Base-by-base conservation (phyloP, 2,329 filamentous ascomycete species). In the Grosmannia serpens region DNA sequence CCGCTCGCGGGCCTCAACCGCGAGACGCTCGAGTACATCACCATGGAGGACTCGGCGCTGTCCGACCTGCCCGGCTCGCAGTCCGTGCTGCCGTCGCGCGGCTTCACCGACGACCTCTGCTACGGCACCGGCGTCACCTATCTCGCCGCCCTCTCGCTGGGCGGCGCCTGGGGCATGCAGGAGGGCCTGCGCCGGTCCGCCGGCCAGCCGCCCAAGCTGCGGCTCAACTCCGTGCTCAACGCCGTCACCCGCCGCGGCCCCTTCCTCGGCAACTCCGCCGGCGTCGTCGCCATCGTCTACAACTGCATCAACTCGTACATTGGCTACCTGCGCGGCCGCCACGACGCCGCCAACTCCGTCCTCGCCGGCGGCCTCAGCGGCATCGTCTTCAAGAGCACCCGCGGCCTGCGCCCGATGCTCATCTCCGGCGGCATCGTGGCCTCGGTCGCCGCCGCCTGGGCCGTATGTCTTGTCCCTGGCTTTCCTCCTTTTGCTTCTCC, bases 91-190 rank as follows among this genome's bases (percentile, higher is more conserved):
- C 94, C 95, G 50, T 96, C 91, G 59, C 87, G 94, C 71, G 94
- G 94, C 70, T 99, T 95, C 85, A 95, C 91, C 61, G 94, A 99
- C 70, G 94, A 99, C 72, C 83, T 99, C 61, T 97, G 94, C 76
- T 99, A 99, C 72, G 94, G 95, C 69, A 95, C 94, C 26, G 94
- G 94, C 67, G 86, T 92, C 62, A 96, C 91, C 69, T 99, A 99
- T 71, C 79, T 99, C 61, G 78, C 88, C n/a, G 94, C 88, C 8
- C 77, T 99, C 67, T 82, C 87, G 47, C 70, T 95, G 64, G 94
- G 94, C 72, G 94, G 94, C 65, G 86, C 84, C 59, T 97, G 92
- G 92, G 94, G 94, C 62, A 73, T 99, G 65, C 86, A 88, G 64
- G 94, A 99, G 74, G 94, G 94, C 13, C 75, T 97, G 66, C 84